Conservation (phyloP, 441 rosid genomes). For the Populus hybrid region DNA sequence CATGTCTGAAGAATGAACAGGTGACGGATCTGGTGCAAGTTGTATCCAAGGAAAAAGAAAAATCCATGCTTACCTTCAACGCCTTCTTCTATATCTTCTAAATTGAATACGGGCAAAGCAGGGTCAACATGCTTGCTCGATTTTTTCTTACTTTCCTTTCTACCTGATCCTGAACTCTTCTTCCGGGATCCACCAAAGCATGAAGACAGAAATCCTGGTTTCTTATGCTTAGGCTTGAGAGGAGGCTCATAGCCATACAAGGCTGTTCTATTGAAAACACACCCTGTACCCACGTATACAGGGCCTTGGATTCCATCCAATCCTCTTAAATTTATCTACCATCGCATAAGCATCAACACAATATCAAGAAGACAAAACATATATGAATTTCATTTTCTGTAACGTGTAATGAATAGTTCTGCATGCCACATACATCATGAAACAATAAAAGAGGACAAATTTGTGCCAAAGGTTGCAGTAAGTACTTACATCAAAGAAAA, state of each 20-base stretch:
- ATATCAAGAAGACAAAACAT: not conserved
- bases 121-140: slow-evolving; percentile 51
- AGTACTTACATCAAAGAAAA: slow-evolving; percentile 37
- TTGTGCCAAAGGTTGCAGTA: not conserved
- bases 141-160: slow-evolving; percentile 42
- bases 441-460: not conserved
- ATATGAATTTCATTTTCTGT: not conserved
- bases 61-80: slow-evolving; percentile 40
- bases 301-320: slow-evolving; percentile 63
- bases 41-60: not conserved
- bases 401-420: not conserved
- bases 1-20: not conserved
- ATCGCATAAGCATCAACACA: not conserved
- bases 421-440: not conserved
- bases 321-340: slow-evolving; percentile 55
- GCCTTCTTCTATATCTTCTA: slow-evolving; percentile 65
- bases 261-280: slow-evolving; percentile 56
- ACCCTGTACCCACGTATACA: slow-evolving; percentile 61
- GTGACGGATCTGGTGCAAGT: not conserved
- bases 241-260: slow-evolving; percentile 66
- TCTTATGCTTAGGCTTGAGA: slow-evolving; percentile 46
- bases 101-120: slow-evolving; percentile 45
- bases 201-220: slow-evolving; percentile 41
- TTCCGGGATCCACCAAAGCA: slow-evolving; percentile 50
- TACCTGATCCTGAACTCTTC: slow-evolving; percentile 39